Conservation (phyloP, 2,329 filamentous ascomycete genomes). For the Claviceps fusiformis region DNA sequence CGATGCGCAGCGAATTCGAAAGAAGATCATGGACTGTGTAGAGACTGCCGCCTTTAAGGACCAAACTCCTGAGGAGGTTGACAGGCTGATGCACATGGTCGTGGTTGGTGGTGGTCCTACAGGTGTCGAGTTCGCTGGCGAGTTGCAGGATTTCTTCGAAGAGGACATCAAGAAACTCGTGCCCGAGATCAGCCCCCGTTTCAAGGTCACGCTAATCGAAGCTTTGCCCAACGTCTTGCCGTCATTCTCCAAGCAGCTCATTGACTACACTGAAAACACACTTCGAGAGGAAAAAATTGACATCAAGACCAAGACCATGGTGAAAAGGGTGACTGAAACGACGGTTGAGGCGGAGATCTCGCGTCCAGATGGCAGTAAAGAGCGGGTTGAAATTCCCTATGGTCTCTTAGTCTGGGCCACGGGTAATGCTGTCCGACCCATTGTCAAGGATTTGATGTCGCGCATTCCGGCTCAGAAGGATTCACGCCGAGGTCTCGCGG, state of each 20-base stretch:
- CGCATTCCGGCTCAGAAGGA: constrained; percentile 92
- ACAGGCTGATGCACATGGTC: constrained; percentile 96
- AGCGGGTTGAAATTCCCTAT: constrained; percentile 71
- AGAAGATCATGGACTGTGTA: constrained; percentile 99
- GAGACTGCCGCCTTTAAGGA: constrained; percentile 98
- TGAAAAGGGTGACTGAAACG: constrained; percentile 91
- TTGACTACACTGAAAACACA: constrained; percentile 98
- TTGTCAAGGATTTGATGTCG: constrained; percentile 82
- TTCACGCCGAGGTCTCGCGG: constrained; percentile 83
- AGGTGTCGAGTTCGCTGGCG: constrained; percentile 95
- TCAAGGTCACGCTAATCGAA: constrained; percentile 95
- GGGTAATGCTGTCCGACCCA: constrained; percentile 79
- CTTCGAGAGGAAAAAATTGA: constrained; percentile 98
- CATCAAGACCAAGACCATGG: constrained; percentile 97
- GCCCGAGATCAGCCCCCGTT: constrained; percentile 85
- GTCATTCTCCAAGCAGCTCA: constrained; percentile 97
- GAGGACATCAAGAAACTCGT: constrained; percentile 97
- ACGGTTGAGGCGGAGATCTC: constrained; percentile 81
- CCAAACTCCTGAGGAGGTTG: constrained; percentile 73
- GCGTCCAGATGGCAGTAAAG: constrained; percentile 72
- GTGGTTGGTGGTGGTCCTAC: constrained; percentile 88
- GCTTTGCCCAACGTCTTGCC: constrained; percentile 92
- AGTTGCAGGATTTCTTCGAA: constrained; percentile 98
- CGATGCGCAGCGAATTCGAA: constrained; percentile 91
- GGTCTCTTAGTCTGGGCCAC: constrained; percentile 97